phyloP scores from a whole-genome alignment of 345 rosid species.

The Psidium friedrichsthalianum region DNA sequence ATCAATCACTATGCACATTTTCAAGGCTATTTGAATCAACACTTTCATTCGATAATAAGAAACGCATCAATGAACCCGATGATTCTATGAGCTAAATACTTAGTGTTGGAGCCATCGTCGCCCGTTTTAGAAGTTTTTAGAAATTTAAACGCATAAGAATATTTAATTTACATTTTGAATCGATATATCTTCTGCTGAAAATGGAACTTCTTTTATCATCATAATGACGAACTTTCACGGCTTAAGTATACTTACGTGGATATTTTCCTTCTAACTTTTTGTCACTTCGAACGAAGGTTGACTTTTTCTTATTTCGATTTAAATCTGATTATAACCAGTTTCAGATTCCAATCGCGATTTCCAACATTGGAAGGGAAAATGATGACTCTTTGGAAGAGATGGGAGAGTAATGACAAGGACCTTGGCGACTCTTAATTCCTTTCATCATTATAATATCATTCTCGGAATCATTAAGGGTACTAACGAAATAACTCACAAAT shows the following conservation, averaged over 20 bases:
- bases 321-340: not conserved
- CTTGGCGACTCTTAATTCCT: not conserved
- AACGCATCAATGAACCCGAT: not conserved
- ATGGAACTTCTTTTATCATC: not conserved
- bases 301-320: not conserved
- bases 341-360: not conserved
- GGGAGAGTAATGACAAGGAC: not conserved
- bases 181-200: not conserved
- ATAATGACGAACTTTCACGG: not conserved
- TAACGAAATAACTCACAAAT: not conserved
- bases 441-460: not conserved
- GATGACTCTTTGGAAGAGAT: not conserved
- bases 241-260: not conserved
- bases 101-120: rapidly evolving
- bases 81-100: not conserved
- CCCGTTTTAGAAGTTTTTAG: too few species aligned
- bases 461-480: rapidly evolving
- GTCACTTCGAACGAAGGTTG: not conserved
- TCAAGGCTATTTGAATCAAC: not conserved
- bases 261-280: not conserved
- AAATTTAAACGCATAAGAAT: not conserved
- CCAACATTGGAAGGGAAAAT: not conserved
- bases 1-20: not conserved
- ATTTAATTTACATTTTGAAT: not conserved
- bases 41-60: not conserved